A percentile compares a stretch with the other conserved stretches of the same genome.
Evolutionary conservation across 2,329 filamentous ascomycete species (phyloP).

Genomic region (Colletotrichum somersetense): DNA sequence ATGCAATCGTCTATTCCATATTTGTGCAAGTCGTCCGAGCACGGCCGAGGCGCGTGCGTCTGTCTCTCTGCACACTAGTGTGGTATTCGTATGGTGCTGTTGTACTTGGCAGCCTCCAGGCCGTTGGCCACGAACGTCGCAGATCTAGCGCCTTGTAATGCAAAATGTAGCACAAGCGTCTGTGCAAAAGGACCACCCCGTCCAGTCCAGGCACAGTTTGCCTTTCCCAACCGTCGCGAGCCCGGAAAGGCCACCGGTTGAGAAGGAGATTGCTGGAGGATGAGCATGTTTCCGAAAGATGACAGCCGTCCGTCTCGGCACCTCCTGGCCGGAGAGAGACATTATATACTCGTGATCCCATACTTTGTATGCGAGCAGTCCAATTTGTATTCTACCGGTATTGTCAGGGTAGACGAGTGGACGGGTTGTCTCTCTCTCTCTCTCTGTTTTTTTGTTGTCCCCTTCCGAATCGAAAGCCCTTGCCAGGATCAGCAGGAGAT

Average conservation of each 20-base stretch:
- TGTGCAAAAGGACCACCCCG: background rate
- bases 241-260: background rate
- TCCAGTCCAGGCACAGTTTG: background rate
- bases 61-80: background rate
- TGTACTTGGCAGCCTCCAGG: conserved; percentile 11
- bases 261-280: conserved; percentile 21
- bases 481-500: conserved; percentile 39
- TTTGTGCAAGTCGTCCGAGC: conserved; percentile 21
- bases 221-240: background rate
- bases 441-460: conserved; percentile 24
- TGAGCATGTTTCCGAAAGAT: background rate
- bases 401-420: background rate
- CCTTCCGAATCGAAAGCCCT: conserved; percentile 24
- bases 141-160: conserved; percentile 15
- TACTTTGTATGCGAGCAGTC: too few species aligned
- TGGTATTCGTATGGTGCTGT: background rate
- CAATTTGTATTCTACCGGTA: too few species aligned
- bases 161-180: conserved; percentile 18
- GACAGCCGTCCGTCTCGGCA: conserved; percentile 37
- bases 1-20: conserved; percentile 10
- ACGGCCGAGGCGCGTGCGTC: conserved; percentile 24
- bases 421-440: conserved; percentile 21
- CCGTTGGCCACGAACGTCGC: conserved; percentile 16
- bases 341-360: too few species aligned
- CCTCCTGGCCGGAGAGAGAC: background rate